These are phyloP conservation scores for Dictyostelium discoideum DNA, from an alignment of 78 protist genomes.

Conservation along the genomic window DNA sequence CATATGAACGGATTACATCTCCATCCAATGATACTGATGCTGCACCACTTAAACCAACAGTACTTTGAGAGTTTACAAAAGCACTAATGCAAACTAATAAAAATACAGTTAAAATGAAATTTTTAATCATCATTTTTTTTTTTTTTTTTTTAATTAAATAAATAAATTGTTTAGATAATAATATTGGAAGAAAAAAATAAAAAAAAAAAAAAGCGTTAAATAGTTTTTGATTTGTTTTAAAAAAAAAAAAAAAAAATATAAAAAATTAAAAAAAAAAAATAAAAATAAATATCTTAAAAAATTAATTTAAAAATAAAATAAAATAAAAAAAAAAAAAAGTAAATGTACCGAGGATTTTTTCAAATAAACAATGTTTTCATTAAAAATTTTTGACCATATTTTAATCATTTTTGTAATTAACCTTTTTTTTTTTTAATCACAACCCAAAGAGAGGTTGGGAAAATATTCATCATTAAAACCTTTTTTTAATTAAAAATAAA, in stretches of 20 bases:
- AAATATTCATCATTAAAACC: too few relatives aligned
- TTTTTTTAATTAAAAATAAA: too few relatives aligned
- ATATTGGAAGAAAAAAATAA: neutral
- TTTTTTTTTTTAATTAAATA: too few relatives aligned
- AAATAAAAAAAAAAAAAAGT: too few relatives aligned
- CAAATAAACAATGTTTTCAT: neutral
- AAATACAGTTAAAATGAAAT: neutral
- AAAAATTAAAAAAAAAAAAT: too few relatives aligned
- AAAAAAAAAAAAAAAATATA: too few relatives aligned
- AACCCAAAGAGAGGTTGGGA: too few relatives aligned
- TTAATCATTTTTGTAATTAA: too few relatives aligned
- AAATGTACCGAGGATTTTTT: neutral
- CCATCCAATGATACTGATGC: neutral
- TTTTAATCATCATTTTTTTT: neutral
- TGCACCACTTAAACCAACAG: neutral
- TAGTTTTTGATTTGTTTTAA: neutral
- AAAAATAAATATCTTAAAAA: neutral
- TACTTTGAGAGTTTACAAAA: neutral
- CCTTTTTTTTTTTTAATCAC: too few relatives aligned
- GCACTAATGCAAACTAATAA: neutral
- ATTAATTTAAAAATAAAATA: too few relatives aligned
- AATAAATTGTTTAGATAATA: neutral
- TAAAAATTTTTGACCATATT: too few relatives aligned
- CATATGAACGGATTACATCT: conserved; percentile 5
- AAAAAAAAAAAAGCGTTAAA: too few relatives aligned